Conservation (phyloP, 345 rosid species). For the Durio zibethinus region DNA sequence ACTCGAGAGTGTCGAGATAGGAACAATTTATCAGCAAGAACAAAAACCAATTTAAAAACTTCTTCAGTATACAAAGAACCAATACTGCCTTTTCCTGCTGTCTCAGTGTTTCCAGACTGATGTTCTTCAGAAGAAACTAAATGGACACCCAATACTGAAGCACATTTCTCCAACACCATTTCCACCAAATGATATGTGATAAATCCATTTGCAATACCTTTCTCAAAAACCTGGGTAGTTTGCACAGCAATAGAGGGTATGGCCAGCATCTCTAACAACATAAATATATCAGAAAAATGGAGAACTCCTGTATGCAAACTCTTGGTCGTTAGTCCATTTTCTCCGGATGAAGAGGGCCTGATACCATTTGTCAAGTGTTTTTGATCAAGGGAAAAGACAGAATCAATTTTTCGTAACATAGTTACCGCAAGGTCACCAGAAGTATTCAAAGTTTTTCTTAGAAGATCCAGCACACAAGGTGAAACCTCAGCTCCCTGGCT, state of each 20-base stretch:
- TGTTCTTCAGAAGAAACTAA: not conserved
- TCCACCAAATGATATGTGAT: not conserved
- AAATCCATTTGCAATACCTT: conserved; percentile 5
- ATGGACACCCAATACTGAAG: not conserved
- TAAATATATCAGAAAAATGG: conserved; percentile 1
- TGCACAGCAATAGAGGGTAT: not conserved
- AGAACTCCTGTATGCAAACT: not conserved
- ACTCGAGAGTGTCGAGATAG: not conserved
- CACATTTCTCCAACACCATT: not conserved
- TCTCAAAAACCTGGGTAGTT: not conserved
- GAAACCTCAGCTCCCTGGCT: not conserved
- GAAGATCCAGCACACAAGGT: not conserved
- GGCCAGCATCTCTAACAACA: not conserved
- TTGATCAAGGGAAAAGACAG: not conserved
- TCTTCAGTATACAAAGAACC: not conserved
- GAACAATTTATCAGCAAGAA: not conserved
- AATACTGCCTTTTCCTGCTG: not conserved
- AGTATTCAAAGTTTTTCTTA: not conserved
- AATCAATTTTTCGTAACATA: not conserved
- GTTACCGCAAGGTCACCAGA: not conserved
- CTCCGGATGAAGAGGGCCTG: not conserved
- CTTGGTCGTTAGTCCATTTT: not conserved
- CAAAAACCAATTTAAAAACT: not conserved
- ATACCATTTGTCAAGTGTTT: not conserved
- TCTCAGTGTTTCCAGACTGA: not conserved